Evolutionary conservation across 106 monocot species (phyloP), one percentile per base, ranked within the genome.

Genomic region (Xerophyta viscosa): DNA sequence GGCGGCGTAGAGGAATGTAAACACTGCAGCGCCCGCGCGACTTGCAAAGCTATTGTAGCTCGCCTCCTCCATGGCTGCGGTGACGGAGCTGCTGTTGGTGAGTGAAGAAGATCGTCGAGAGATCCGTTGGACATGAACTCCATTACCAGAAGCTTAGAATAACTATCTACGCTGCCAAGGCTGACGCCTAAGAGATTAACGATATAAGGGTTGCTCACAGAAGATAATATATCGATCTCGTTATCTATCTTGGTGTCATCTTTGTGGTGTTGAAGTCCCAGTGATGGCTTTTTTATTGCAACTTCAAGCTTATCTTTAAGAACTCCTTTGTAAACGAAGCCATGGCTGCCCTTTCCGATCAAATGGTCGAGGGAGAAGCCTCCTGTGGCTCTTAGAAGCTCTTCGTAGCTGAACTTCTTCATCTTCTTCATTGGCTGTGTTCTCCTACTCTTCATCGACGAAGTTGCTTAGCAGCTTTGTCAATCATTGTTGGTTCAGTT

Each of bases 271-370:
- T 31, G 56, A 12, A 46, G 4, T 26, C 44, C 57, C 29, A 11
- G 29, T 20, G 63, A 58, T 23, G 78, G 63, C 50, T 49, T 77
- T 69, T 80, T 88, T 17, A 81, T 75, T 18, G 80, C 88, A 1
- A 68, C 66, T n/a, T n/a, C n/a, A n/a, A n/a, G n/a, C n/a, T n/a
- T n/a, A n/a, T 31, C 63, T 23, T 46, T 57, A 20, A 94, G 74
- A 14, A 24, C 29, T 22, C 60, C 93, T 50, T 58, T 78, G 81
- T 84, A 87, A 57, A 94, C 88, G 13, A 47, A 49, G 12, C 93
- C 93, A 51, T 94, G 93, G 80, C 93, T 94, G 31, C 93, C 93
- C 54, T 88, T 87, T 4, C 93, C 93, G 18, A 94, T 62, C 37
- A 94, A 52, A 15, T 19, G 67, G 20, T 78, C 72, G 20, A 67